Conservation (phyloP, 1,284 basidiomycete genomes). For the Cutaneotrichosporon sp. region DNA sequence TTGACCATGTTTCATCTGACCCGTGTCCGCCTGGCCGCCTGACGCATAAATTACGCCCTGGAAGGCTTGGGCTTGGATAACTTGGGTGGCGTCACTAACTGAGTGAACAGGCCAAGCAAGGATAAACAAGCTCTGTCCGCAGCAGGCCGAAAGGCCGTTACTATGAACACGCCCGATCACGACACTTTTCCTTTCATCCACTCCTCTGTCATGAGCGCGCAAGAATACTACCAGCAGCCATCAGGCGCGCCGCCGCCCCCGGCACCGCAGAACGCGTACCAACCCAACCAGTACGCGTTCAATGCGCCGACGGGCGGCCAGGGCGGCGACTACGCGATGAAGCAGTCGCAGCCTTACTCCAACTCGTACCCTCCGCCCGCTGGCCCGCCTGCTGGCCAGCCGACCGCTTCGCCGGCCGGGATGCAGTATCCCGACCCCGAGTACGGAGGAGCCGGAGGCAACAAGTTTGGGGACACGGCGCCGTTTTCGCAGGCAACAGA, state of each 20-base stretch:
- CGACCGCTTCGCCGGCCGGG: too few species aligned
- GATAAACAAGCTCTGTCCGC: background rate
- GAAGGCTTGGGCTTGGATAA: background rate
- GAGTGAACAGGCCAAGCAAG: background rate
- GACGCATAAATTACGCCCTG: background rate
- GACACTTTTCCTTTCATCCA: background rate
- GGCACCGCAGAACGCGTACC: slow-evolving; percentile 5
- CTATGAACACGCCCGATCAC: background rate
- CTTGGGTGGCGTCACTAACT: background rate
- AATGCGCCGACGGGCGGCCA: background rate
- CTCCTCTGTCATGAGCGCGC: slow-evolving; percentile 34
- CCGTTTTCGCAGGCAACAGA: slow-evolving; percentile 59
- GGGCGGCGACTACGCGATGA: slow-evolving; percentile 6
- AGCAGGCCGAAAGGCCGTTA: background rate
- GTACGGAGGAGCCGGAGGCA: slow-evolving; percentile 18
- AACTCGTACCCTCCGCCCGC: slow-evolving; percentile 7
- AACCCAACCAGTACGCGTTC: slow-evolving; percentile 1
- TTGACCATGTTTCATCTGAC: background rate
- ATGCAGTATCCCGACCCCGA: slow-evolving; percentile 7
- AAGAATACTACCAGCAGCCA: slow-evolving; percentile 30
- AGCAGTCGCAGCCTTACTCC: slow-evolving; percentile 19
- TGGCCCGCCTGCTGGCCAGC: background rate
- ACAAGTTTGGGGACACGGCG: slow-evolving; percentile 49
- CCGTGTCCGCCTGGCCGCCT: background rate
- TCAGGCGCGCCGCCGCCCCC: slow-evolving; percentile 12